Conservation (phyloP, 441 rosid species). For the Corymbia citriodora region DNA sequence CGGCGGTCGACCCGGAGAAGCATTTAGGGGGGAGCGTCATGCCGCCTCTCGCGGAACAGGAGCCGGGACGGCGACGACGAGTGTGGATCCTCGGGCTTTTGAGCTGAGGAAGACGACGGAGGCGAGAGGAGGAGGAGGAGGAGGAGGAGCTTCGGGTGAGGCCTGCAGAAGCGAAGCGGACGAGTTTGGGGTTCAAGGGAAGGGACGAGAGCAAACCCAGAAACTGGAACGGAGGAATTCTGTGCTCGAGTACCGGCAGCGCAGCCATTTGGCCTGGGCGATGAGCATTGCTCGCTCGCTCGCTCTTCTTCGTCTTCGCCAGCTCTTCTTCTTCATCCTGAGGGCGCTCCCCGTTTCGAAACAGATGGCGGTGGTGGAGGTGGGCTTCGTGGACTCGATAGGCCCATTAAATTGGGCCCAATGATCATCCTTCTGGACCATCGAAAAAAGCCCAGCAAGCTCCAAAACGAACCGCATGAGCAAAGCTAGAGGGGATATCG, state of each 20-base stretch:
- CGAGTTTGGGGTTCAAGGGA: conserved; percentile 18
- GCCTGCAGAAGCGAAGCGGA: conserved; percentile 3
- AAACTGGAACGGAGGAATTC: neutral
- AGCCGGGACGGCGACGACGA: conserved; percentile 5
- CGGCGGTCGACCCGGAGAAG: conserved; percentile 19
- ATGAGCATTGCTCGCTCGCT: neutral
- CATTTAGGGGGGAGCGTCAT: conserved; percentile 34
- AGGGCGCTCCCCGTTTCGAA: neutral
- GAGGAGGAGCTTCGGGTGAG: neutral
- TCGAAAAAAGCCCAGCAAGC: neutral
- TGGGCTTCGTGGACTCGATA: neutral
- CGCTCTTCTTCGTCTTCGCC: too few relatives aligned
- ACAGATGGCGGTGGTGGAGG: neutral
- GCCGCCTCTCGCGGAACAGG: neutral
- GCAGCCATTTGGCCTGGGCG: neutral
- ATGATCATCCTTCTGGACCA: neutral
- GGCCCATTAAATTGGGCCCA: neutral
- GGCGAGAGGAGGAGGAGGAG: conserved; percentile 3
- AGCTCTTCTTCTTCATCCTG: neutral
- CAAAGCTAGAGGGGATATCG: neutral
- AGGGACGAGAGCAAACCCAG: conserved; percentile 47
- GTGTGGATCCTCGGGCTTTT: neutral
- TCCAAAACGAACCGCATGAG: neutral
- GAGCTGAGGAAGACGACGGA: conserved; percentile 4
- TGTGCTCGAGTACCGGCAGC: neutral